phyloP scores from a whole-genome alignment of 2,329 filamentous ascomycete genomes.

The Rosellinia necatrix region DNA sequence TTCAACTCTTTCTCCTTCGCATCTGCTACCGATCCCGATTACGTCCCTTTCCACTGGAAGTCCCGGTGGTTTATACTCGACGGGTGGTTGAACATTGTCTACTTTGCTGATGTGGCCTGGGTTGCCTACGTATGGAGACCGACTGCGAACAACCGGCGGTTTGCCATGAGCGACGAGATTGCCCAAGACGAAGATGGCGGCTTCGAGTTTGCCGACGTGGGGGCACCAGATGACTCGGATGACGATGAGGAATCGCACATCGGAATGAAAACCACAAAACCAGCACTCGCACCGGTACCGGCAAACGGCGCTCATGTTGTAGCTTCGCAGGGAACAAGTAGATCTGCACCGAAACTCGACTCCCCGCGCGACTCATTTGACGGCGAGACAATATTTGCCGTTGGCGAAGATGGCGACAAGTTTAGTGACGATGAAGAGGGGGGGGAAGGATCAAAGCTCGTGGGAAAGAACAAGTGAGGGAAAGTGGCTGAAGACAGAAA shows the following conservation, averaged over 20 bases:
- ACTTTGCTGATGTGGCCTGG: constrained; percentile 90
- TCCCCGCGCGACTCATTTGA: constrained; percentile 65
- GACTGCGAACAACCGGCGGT: constrained; percentile 93
- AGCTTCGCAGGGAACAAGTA: constrained; percentile 31
- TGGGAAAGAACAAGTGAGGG: constrained; percentile 49
- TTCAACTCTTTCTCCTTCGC: constrained; percentile 97
- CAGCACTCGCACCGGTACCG: constrained; percentile 29
- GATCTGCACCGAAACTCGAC: constrained; percentile 47
- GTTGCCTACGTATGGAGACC: constrained; percentile 96
- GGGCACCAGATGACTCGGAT: constrained; percentile 69
- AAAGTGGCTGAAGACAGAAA: neutral
- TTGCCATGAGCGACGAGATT: constrained; percentile 99
- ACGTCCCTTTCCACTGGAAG: constrained; percentile 96
- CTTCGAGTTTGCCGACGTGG: constrained; percentile 94
- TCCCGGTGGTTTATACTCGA: constrained; percentile 96
- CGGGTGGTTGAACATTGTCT: constrained; percentile 96
- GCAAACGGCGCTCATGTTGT: constrained; percentile 19
- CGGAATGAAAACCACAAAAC: constrained; percentile 45
- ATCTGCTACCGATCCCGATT: constrained; percentile 80
- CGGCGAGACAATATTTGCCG: constrained; percentile 93
- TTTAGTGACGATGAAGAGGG: constrained; percentile 74
- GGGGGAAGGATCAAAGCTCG: constrained; percentile 63
- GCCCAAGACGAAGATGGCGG: constrained; percentile 95
- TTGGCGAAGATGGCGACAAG: constrained; percentile 82
- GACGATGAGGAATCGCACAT: constrained; percentile 61